These are phyloP conservation scores for Pythium brachiatum DNA, from an alignment of 352 stramenopile genomes.

Conservation along the genomic window DNA sequence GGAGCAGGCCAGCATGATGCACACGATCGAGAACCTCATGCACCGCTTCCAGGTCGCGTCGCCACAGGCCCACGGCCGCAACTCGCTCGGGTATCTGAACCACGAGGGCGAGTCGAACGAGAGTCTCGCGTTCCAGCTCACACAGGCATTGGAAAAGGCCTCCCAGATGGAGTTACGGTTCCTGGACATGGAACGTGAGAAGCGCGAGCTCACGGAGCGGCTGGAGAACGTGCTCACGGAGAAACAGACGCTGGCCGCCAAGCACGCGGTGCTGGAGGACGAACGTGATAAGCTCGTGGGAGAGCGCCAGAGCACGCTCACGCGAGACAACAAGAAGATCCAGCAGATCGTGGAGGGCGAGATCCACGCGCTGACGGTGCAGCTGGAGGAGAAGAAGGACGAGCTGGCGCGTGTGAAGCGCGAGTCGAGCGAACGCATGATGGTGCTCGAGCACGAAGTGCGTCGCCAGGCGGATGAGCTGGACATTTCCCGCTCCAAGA, in stretches of 20 bases:
- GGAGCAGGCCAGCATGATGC: constrained; percentile 81
- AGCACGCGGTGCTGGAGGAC: constrained; percentile 49
- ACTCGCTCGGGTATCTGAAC: constrained; percentile 59
- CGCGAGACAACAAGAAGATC: constrained; percentile 86
- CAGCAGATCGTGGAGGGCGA: constrained; percentile 85
- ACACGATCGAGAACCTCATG: constrained; percentile 83
- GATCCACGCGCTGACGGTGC: constrained; percentile 66
- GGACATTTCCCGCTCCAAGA: constrained; percentile 85
- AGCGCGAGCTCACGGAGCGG: constrained; percentile 68
- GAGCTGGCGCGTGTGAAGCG: constrained; percentile 70
- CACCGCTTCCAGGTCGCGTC: constrained; percentile 67
- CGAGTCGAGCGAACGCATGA: constrained; percentile 70
- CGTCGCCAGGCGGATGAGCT: constrained; percentile 81
- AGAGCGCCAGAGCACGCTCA: constrained; percentile 73
- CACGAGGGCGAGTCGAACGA: constrained; percentile 43
- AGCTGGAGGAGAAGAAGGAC: constrained; percentile 78
- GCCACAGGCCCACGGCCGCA: constrained; percentile 27
- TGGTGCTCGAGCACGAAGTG: constrained; percentile 85
- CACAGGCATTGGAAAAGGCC: constrained; percentile 65
- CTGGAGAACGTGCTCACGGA: constrained; percentile 60
- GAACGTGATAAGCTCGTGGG: constrained; percentile 69
- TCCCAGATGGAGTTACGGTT: constrained; percentile 69
- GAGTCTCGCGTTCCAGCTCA: constrained; percentile 49
- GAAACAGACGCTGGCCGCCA: constrained; percentile 41
- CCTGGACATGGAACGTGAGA: constrained; percentile 74